phyloP scores from a whole-genome alignment of 805 yeast genomes.

The Lachancea sp. region DNA sequence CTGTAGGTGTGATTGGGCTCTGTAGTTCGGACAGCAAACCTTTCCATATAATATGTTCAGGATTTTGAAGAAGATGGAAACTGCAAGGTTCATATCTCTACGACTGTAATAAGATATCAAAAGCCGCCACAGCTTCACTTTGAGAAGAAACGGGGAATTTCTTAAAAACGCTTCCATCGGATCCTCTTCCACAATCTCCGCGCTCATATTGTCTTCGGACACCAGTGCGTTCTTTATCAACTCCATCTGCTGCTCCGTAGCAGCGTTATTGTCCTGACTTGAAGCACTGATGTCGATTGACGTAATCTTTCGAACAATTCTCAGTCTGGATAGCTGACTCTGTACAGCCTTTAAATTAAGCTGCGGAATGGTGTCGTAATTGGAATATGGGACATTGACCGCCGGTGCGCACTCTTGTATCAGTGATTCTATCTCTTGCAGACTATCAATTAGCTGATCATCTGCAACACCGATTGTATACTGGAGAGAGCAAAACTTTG shows the following conservation, averaged over 20 bases:
- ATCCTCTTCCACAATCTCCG: constrained; percentile 29
- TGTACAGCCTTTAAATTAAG: constrained; percentile 45
- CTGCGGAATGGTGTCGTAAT: constrained; percentile 53
- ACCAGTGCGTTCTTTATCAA: not conserved
- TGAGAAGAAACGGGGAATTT: constrained; percentile 58
- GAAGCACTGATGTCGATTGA: constrained; percentile 46
- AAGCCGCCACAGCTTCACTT: constrained; percentile 68
- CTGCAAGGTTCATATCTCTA: constrained; percentile 32
- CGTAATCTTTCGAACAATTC: constrained; percentile 44
- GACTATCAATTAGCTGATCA: constrained; percentile 22
- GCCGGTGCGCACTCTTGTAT: constrained; percentile 10
- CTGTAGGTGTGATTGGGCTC: constrained; percentile 22
- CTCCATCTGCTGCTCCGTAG: constrained; percentile 19
- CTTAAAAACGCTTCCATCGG: constrained; percentile 59
- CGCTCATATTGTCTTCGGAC: not conserved
- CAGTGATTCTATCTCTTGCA: constrained; percentile 19
- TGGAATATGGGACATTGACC: constrained; percentile 41
- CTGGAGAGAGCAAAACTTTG: constrained; percentile 40
- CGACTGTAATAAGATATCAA: constrained; percentile 50
- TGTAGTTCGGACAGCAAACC: constrained; percentile 25
- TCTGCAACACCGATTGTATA: constrained; percentile 34
- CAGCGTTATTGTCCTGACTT: constrained; percentile 20
- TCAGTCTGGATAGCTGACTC: constrained; percentile 62
- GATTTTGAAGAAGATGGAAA: constrained; percentile 47
- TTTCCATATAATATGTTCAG: constrained; percentile 41